Base-by-base conservation (phyloP, 108 stramenopile genomes). In the Epipyxis sp. region DNA sequence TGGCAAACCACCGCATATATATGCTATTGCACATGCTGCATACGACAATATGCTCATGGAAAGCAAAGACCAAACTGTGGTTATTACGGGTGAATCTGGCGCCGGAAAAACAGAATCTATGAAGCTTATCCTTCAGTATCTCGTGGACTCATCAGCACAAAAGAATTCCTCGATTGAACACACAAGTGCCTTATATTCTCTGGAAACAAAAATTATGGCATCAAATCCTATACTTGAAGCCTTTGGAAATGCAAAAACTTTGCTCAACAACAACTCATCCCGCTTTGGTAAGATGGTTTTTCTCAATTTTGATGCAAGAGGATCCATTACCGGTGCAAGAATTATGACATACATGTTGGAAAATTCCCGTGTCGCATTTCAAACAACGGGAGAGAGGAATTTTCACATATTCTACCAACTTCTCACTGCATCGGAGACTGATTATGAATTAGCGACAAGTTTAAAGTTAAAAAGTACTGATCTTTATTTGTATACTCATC, bases 201-300 rank as follows among this genome's bases (percentile, higher is more conserved):
- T 98, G 76, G 95, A 97, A 93, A 88, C 95, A 76, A 91, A 93
- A 42, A 92, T 88, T 6, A 82, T 99, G 68, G 93, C 95, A 81
- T 87, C 92, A 16, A 99, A 99, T 83, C 98, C 98, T 40, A 90
- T 99, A 40, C 79, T 99, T 69, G 98, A 99, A 85, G 94, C 97
- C 30, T 98, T 98, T 84, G 98, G 98, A n/a, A 99, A 99, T 82
- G 98, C 98, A 82, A 91, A 93, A 77, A 99, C 98, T 1, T 57
- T 57, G 54, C 65, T 20, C 20, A 68, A 68, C 65, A 25, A 76
- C 54, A 80, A 80, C 79, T 80, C 79, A 6, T 39, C 35, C 2
- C 59, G 79, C 20, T 80, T 80, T 42, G 79, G 79, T 13, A 80
- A 80, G 74, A 25, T 80, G 59, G 30, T 59, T 10, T 42, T 45